Conservation (phyloP, 805 yeast genomes). For the Candida maltosa region DNA sequence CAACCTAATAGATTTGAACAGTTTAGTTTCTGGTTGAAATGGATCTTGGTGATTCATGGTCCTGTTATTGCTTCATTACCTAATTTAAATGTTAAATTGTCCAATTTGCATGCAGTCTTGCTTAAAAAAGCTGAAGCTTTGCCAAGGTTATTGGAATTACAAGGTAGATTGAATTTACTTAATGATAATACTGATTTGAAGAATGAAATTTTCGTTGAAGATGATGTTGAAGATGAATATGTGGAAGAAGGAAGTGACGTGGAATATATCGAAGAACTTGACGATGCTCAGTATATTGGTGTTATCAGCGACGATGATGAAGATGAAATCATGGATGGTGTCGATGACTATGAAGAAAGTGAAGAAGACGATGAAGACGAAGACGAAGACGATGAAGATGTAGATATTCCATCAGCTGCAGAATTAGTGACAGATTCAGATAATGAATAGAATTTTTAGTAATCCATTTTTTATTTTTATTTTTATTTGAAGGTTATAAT, state of each 20-base stretch:
- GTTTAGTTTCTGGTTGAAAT: conserved; percentile 53
- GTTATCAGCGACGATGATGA: conserved; percentile 18
- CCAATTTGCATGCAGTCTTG: conserved; percentile 45
- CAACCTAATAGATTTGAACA: conserved; percentile 49
- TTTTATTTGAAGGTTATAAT: no score
- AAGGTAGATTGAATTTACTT: conserved; percentile 47
- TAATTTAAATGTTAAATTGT: conserved; percentile 38
- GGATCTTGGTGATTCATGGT: conserved; percentile 55
- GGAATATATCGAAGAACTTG: conserved; percentile 71
- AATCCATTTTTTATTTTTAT: no score
- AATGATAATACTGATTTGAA: conserved; percentile 41
- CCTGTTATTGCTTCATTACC: conserved; percentile 46
- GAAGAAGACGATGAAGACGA: conserved; percentile 10
- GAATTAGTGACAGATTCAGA: conserved; percentile 21
- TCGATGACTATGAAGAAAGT: conserved; percentile 13
- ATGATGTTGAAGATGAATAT: conserved; percentile 23
- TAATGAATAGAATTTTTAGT: conserved; percentile 6
- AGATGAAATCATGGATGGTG: conserved; percentile 16
- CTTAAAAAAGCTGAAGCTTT: conserved; percentile 46
- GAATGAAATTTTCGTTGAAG: conserved; percentile 32
- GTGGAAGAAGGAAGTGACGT: conserved; percentile 46
- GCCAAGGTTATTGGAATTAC: conserved; percentile 49
- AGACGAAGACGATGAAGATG: conserved; percentile 8
- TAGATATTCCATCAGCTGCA: conserved; percentile 9
- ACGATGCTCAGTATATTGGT: conserved; percentile 36